Base-by-base conservation (phyloP, 805 yeast species). In the Naumovozyma baii region DNA sequence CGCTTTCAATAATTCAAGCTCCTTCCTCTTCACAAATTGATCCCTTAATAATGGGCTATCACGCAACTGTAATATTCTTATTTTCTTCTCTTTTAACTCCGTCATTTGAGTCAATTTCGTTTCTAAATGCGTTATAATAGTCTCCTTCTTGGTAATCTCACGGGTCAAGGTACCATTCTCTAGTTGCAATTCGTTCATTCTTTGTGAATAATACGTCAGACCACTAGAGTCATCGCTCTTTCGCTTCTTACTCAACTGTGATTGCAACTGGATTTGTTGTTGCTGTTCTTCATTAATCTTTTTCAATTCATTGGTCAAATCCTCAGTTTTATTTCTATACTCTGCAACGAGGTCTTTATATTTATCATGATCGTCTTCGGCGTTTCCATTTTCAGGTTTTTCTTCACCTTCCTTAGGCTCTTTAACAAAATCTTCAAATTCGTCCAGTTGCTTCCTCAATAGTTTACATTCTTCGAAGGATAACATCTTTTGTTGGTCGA, bases 21-120 rank as follows among this genome's bases (percentile, higher is more conserved):
- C 64, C 31, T 68, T 64, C 40, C 64, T 68, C 47, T 78, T 80
- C 13, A 79, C 64, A n/a, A 69, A 57, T 53, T 83, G 88, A 46
- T 80, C 80, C 13, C 66, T 66, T 2, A 69, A 40, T 12, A 78
- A 69, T 2, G 94, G 94, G 54, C 80, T 83, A 25, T 74, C 69
- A 34, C 79, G 68, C 41, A 83, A 59, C 55, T 82, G 82, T 12
- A 85, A 56, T 2, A 84, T 68, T 38, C 78, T 69, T 1, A 69
- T 47, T 37, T 64, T 66, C 31, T 64, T 64, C 34, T 61, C 65
- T 33, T 64, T 64, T 20, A 64, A 43, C 3, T 52, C 51, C 25
- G 61, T 56, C 13, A 64, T 45, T 2, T 62, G 51, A 29, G 64
- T 57, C 12, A 67, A 37, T 37, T 70, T 71, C 14, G 61, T 58